Evolutionary conservation across 768 basidiomycete genomes (phyloP).

Genomic region (Pisolithus tinctorius): DNA sequence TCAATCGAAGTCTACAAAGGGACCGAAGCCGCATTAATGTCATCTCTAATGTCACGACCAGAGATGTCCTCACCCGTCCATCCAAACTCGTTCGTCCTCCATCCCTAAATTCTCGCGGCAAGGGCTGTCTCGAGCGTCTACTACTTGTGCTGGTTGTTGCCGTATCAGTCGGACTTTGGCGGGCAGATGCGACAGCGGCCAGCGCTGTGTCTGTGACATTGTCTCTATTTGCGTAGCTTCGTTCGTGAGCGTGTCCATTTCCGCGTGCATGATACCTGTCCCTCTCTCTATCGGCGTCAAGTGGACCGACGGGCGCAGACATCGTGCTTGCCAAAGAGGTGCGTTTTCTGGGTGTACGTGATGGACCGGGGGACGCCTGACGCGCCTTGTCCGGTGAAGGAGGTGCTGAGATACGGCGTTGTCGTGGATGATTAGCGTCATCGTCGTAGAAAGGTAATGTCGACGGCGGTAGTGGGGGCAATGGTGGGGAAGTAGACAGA

Average conservation of each 20-base stretch:
- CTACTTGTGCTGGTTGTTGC: constrained; percentile 10
- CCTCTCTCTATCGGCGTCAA: constrained; percentile 8
- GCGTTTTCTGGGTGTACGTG: constrained; percentile 38
- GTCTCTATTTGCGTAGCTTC: constrained; percentile 8
- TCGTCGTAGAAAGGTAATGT: too few relatives aligned
- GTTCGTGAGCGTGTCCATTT: too few relatives aligned
- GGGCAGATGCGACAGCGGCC: constrained; percentile 51
- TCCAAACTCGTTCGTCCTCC: constrained; percentile 32
- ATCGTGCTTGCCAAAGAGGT: constrained; percentile 31
- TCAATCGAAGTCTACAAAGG: constrained; percentile 25
- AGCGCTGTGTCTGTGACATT: constrained; percentile 53
- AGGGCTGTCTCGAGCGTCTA: constrained; percentile 41
- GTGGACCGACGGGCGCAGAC: constrained; percentile 13
- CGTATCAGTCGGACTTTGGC: constrained; percentile 41
- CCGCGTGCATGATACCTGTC: constrained; percentile 11
- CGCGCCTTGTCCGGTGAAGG: constrained; percentile 35
- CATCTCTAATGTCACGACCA: too few relatives aligned
- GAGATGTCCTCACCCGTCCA: constrained; percentile 30
- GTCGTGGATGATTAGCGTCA: constrained; percentile 18
- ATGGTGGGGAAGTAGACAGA: constrained; percentile 31
- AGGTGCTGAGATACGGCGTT: constrained; percentile 44
- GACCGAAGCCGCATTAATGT: constrained; percentile 1
- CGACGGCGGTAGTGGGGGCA: background rate
- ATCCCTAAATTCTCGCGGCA: constrained; percentile 45
- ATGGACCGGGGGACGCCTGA: constrained; percentile 33